Evolutionary conservation across 345 rosid genomes (phyloP).

Genomic region (Salix brachista): DNA sequence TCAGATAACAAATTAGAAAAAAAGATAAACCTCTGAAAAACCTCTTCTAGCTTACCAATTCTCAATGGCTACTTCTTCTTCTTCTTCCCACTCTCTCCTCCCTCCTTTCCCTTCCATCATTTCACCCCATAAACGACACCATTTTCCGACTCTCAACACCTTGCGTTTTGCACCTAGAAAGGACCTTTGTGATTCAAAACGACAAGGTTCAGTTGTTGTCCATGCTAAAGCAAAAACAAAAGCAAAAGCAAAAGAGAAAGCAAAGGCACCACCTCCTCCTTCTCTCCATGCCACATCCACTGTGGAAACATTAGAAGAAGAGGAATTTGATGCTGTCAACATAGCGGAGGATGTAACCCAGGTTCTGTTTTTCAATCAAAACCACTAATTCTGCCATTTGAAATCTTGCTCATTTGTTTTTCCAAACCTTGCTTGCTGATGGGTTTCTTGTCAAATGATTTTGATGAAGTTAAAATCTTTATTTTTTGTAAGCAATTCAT

Average conservation of each 20-base stretch:
- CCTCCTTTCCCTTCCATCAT: slow-evolving; percentile 26
- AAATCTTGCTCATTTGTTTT: background rate
- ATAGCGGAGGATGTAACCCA: slow-evolving; percentile 79
- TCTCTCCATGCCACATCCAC: slow-evolving; percentile 13
- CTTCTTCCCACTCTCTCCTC: slow-evolving; percentile 26
- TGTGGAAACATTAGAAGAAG: slow-evolving; percentile 20
- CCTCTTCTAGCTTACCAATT: background rate
- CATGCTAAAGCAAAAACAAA: slow-evolving; percentile 30
- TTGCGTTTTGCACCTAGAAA: slow-evolving; percentile 10
- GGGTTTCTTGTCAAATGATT: too few species aligned
- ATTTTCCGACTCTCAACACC: slow-evolving; percentile 14
- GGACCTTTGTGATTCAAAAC: slow-evolving; percentile 10
- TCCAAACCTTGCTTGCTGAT: too few species aligned
- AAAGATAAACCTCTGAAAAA: slow-evolving; percentile 33
- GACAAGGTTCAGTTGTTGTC: slow-evolving; percentile 15
- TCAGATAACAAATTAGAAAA: too few species aligned
- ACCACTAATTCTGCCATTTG: background rate
- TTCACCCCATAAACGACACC: slow-evolving; percentile 16
- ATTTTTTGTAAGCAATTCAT: slow-evolving; percentile 2
- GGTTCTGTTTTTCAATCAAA: slow-evolving; percentile 23
- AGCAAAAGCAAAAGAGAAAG: background rate
- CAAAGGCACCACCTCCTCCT: slow-evolving; percentile 10
- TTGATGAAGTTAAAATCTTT: too few species aligned
- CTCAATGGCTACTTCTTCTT: slow-evolving; percentile 44
- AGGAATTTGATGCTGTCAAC: slow-evolving; percentile 43